Conservation (phyloP, 2,329 filamentous ascomycete genomes). For the Cryphonectria radicalis region DNA sequence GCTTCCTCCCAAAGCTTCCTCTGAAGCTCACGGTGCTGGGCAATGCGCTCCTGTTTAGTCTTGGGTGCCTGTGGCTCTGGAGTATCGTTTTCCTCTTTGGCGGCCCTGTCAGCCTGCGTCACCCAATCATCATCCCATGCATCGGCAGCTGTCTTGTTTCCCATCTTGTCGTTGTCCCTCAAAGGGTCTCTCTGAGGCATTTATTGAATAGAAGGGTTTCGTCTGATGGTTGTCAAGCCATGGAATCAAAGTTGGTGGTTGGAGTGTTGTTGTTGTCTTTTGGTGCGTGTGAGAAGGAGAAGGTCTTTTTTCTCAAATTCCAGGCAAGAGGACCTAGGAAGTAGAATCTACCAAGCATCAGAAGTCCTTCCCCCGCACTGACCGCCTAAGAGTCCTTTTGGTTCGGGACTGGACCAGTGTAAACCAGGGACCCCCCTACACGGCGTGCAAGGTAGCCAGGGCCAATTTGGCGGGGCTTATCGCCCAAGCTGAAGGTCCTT, state of each 20-base stretch:
- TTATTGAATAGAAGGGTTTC: background rate
- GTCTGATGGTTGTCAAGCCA: background rate
- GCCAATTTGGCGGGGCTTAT: conserved; percentile 22
- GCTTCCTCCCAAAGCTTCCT: conserved; percentile 88
- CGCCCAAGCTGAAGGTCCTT: conserved; percentile 11
- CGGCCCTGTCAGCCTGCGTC: conserved; percentile 66
- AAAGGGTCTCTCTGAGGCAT: background rate
- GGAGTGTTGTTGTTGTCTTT: background rate
- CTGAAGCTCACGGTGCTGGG: conserved; percentile 82
- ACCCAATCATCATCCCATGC: conserved; percentile 96
- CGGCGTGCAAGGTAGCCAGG: background rate
- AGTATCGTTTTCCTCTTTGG: conserved; percentile 44
- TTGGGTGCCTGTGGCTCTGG: conserved; percentile 49
- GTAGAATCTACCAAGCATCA: background rate
- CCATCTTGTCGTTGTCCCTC: conserved; percentile 43
- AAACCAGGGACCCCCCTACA: background rate
- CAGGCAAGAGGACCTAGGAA: background rate
- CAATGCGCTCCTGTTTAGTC: conserved; percentile 76
- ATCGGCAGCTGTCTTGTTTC: conserved; percentile 62
- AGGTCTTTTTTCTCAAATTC: background rate
- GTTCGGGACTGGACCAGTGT: background rate
- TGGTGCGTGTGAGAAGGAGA: background rate
- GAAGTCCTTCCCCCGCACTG: conserved; percentile 10
- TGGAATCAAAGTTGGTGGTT: conserved; percentile 6
- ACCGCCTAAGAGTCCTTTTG: conserved; percentile 1